Evolutionary conservation across 1,284 basidiomycete genomes (phyloP).

Genomic region (Ceratobasidium sp.): DNA sequence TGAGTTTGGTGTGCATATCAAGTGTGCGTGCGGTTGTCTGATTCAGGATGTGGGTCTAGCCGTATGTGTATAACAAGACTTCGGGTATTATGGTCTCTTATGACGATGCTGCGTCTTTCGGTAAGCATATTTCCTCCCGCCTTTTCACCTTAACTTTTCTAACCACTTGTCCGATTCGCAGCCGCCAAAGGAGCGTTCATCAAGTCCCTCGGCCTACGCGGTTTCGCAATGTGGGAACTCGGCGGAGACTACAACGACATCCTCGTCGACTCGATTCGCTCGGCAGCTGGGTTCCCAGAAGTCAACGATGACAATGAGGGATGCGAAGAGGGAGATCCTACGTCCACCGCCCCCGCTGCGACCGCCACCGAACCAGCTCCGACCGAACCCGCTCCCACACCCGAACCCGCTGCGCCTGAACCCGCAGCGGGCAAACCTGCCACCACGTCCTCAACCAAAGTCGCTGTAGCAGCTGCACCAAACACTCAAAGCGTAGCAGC

Average conservation of each 20-base stretch:
- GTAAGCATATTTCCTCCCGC: constrained; percentile 4
- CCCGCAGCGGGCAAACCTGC: not conserved
- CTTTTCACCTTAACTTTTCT: not conserved
- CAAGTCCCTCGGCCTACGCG: constrained; percentile 61
- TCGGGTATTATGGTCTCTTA: constrained; percentile 68
- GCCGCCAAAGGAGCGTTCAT: constrained; percentile 70
- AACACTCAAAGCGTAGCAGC: not conserved
- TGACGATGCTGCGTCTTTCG: constrained; percentile 67
- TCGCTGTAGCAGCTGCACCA: not conserved
- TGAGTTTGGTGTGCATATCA: constrained; percentile 53
- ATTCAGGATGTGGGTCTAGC: constrained; percentile 55
- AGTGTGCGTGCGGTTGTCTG: not conserved
- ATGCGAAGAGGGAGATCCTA: not conserved
- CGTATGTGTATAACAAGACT: constrained; percentile 68
- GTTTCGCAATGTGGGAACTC: constrained; percentile 73
- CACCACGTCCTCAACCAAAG: not conserved
- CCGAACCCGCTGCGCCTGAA: not conserved
- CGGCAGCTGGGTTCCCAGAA: constrained; percentile 49
- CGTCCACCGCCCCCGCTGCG: not conserved
- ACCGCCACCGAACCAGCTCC: not conserved
- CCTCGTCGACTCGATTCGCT: constrained; percentile 65
- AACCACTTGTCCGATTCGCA: not conserved
- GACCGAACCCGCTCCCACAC: not conserved
- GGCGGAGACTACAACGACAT: constrained; percentile 68
- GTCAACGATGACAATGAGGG: constrained; percentile 13